Evolutionary conservation across 192 early-diverging fungal genomes (phyloP).

Genomic region (Glomus cerebriforme): DNA sequence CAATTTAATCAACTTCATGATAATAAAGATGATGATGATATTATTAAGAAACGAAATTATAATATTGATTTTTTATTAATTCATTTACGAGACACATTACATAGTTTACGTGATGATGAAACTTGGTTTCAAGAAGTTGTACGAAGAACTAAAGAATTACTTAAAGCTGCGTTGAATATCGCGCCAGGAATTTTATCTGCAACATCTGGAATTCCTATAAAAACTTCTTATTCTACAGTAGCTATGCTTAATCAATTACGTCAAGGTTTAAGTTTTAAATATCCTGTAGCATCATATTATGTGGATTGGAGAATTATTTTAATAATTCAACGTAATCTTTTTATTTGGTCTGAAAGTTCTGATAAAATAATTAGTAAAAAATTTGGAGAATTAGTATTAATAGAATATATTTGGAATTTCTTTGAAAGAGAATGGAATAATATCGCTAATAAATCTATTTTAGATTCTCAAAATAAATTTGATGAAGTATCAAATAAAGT

Average conservation of each 20-base stretch:
- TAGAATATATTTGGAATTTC: background rate
- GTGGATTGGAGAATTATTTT: too few relatives aligned
- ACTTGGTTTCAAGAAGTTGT: background rate
- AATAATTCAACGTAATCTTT: too few relatives aligned
- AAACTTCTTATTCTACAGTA: too few relatives aligned
- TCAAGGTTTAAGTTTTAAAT: too few relatives aligned
- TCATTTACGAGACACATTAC: conserved; percentile 1
- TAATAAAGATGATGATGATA: background rate
- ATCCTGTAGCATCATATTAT: too few relatives aligned
- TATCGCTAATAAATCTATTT: background rate
- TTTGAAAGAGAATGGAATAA: background rate
- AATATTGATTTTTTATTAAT: conserved; percentile 28
- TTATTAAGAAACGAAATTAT: too few relatives aligned
- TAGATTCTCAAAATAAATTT: background rate
- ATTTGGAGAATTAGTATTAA: too few relatives aligned
- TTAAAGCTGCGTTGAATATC: background rate
- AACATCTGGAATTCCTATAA: too few relatives aligned
- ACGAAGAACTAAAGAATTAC: background rate
- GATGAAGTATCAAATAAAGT: background rate
- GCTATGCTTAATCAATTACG: too few relatives aligned
- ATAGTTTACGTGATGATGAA: background rate
- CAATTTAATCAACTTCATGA: background rate
- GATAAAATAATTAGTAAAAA: too few relatives aligned
- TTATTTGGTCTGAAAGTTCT: too few relatives aligned
- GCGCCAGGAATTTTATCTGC: background rate